phyloP scores from a whole-genome alignment of 202 grass and related monocot species.

The Panicum virgatum region DNA sequence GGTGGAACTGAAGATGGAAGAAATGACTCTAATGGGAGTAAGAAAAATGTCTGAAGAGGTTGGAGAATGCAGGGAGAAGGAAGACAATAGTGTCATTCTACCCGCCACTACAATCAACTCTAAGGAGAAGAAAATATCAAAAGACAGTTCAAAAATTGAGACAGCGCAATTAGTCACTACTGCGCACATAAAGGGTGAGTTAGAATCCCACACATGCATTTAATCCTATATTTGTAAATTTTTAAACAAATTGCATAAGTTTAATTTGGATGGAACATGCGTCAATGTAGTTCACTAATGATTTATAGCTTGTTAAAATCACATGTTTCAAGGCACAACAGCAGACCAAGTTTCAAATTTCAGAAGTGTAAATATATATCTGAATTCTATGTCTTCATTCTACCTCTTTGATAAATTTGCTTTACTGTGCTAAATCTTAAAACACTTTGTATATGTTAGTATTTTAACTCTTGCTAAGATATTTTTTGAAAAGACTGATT shows the following conservation, averaged over 20 bases:
- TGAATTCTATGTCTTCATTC: too few species aligned
- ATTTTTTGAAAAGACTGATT: too few species aligned
- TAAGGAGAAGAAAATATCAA: constrained; percentile 27
- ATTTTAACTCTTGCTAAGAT: too few species aligned
- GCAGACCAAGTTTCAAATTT: too few species aligned
- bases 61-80: neutral
- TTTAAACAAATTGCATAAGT: neutral
- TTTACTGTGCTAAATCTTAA: too few species aligned
- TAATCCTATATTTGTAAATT: neutral
- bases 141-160: constrained; percentile 1
- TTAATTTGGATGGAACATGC: constrained; percentile 12
- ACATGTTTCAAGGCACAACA: too few species aligned
- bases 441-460: too few species aligned
- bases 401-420: too few species aligned
- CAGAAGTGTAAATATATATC: too few species aligned
- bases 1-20: neutral
- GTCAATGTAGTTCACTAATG: neutral
- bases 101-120: neutral
- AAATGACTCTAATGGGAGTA: neutral
- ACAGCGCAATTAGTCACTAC: neutral
- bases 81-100: neutral
- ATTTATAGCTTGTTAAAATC: neutral
- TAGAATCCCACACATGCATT: constrained; percentile 2
- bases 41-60: constrained; percentile 22
- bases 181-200: constrained; percentile 27